Percentiles rank a stretch among this genome's conserved stretches.
These are phyloP conservation scores for Rhynchosporium graminicola DNA, from an alignment of 2,329 filamentous ascomycete species.

Conservation along the genomic window DNA sequence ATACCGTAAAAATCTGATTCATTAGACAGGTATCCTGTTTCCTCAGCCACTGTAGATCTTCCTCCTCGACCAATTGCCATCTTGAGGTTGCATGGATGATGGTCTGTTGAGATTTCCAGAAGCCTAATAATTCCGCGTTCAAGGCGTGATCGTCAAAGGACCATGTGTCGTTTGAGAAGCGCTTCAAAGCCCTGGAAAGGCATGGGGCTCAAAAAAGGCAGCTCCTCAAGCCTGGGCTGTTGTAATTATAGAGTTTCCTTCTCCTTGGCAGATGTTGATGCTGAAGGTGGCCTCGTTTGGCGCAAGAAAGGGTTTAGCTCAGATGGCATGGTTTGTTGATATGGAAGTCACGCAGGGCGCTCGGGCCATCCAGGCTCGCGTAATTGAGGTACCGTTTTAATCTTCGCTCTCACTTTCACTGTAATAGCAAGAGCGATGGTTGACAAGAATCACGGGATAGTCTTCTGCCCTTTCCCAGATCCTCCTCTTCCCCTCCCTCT, in stretches of 20 bases:
- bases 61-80: slow-evolving; percentile 25
- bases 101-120: not conserved
- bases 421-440: no score
- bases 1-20: slow-evolving; percentile 61
- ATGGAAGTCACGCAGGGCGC: slow-evolving; percentile 1
- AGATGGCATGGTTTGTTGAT: not conserved
- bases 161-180: not conserved
- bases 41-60: slow-evolving; percentile 8
- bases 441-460: no score
- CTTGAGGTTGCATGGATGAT: slow-evolving; percentile 12
- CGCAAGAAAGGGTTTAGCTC: not conserved
- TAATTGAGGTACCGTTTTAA: not conserved
- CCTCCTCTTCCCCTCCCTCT: no score
- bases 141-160: slow-evolving; percentile 20
- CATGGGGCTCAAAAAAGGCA: slow-evolving; percentile 6
- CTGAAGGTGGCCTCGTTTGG: not conserved
- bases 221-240: no score
- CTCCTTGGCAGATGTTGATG: not conserved
- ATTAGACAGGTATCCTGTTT: slow-evolving; percentile 36
- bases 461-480: no score
- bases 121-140: not conserved
- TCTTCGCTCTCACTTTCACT: not conserved
- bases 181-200: not conserved
- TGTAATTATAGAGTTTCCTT: not conserved
- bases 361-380: not conserved